Evolutionary conservation across 177 flowering plant species (phyloP).

Genomic region (Vitis hybrid): DNA sequence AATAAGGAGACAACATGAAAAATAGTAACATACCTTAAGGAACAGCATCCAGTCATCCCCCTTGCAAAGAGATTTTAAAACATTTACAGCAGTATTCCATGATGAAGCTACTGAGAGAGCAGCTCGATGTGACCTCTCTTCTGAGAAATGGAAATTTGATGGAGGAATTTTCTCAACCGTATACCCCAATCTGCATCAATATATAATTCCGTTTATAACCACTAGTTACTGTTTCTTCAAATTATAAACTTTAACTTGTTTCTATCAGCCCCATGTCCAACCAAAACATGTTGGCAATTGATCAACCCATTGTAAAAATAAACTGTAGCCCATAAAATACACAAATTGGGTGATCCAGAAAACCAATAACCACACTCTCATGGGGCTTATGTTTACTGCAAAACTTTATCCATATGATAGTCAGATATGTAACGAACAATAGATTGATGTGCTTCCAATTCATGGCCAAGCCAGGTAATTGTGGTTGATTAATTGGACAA

Average conservation of each 20-base stretch:
- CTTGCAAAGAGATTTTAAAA: slow-evolving; percentile 60
- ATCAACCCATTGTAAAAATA: neutral
- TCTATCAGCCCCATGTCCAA: neutral
- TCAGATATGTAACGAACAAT: neutral
- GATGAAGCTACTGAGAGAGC: slow-evolving; percentile 50
- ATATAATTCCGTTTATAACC: slow-evolving; percentile 8
- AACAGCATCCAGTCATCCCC: slow-evolving; percentile 77
- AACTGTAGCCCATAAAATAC: neutral
- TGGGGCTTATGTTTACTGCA: neutral
- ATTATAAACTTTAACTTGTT: neutral
- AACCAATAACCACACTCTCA: neutral
- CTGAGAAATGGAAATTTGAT: slow-evolving; percentile 63
- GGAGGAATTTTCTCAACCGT: slow-evolving; percentile 65
- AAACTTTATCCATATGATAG: neutral
- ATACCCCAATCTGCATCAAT: slow-evolving; percentile 67
- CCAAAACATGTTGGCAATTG: neutral
- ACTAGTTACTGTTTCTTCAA: neutral
- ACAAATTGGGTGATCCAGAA: neutral
- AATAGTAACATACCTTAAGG: slow-evolving; percentile 46
- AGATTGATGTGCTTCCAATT: neutral
- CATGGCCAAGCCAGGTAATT: neutral
- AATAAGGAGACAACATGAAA: neutral
- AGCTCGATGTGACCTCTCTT: slow-evolving; percentile 46
- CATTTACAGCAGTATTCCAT: slow-evolving; percentile 60
- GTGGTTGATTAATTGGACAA: neutral